phyloP scores from a whole-genome alignment of 495 filamentous ascomycete species.

The Penicillium pulvis region DNA sequence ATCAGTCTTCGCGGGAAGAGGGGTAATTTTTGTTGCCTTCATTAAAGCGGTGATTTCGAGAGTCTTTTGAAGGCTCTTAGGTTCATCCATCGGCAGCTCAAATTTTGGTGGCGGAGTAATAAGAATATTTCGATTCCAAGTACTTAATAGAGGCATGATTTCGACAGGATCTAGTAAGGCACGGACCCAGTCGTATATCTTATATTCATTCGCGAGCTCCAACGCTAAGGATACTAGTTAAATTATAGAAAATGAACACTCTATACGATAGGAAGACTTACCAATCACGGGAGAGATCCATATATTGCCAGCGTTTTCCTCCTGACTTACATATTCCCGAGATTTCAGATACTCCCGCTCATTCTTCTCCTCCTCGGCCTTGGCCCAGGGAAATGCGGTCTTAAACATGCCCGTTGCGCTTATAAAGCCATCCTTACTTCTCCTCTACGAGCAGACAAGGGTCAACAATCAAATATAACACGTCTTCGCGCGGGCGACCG shows the following conservation, averaged over 20 bases:
- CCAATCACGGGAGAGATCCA: conserved; percentile 87
- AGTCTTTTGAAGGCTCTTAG: conserved; percentile 49
- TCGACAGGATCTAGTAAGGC: conserved; percentile 81
- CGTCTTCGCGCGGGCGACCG: not conserved
- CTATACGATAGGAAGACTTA: conserved; percentile 40
- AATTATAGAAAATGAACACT: not conserved
- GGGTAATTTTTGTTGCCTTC: not conserved
- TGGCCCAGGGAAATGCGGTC: conserved; percentile 93
- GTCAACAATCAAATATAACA: not conserved
- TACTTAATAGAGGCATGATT: conserved; percentile 64
- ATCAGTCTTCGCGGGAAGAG: not conserved
- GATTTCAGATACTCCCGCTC: conserved; percentile 86
- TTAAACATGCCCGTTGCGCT: conserved; percentile 99
- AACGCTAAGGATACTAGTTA: conserved; percentile 59
- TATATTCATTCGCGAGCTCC: conserved; percentile 78
- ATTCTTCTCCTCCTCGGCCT: conserved; percentile 74
- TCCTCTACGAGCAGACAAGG: conserved; percentile 54
- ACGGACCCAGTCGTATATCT: conserved; percentile 81
- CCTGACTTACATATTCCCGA: conserved; percentile 72
- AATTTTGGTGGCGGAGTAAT: conserved; percentile 73
- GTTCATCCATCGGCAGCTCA: conserved; percentile 44
- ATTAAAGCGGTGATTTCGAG: conserved; percentile 45
- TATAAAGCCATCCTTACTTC: conserved; percentile 89
- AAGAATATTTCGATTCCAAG: no score
- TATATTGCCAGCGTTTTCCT: conserved; percentile 94